phyloP scores from a whole-genome alignment of 345 rosid species.

The Lepidium didymum region DNA sequence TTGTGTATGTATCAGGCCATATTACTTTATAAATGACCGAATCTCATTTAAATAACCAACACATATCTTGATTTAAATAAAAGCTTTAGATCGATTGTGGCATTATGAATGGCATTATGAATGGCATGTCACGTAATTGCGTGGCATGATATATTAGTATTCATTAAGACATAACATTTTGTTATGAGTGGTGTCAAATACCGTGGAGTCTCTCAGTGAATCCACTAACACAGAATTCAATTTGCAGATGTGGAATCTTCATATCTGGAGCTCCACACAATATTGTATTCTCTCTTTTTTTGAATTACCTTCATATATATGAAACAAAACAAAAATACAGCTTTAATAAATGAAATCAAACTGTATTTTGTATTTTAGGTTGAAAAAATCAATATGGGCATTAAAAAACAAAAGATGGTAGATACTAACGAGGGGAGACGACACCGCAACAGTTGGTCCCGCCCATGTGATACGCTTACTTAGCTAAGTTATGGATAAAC shows the following conservation, averaged over 20 bases:
- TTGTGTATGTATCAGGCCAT: background rate
- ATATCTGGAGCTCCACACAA: background rate
- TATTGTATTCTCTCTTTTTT: background rate
- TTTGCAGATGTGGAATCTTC: slow-evolving; percentile 8
- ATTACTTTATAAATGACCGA: background rate
- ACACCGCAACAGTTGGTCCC: slow-evolving; percentile 11
- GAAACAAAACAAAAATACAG: background rate
- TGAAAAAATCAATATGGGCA: background rate
- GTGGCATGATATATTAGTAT: background rate
- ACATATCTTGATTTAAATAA: background rate
- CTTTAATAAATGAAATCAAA: background rate
- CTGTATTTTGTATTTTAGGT: too few relatives aligned
- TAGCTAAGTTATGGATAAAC: slow-evolving; percentile 17
- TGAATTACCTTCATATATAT: background rate
- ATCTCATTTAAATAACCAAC: background rate
- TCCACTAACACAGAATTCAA: slow-evolving; percentile 1
- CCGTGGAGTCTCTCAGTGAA: slow-evolving; percentile 17
- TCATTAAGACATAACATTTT: background rate
- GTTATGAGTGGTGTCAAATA: background rate
- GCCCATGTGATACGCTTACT: slow-evolving; percentile 19
- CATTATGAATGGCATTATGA: background rate
- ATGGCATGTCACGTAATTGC: background rate
- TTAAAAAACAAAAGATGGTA: background rate
- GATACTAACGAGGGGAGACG: slow-evolving; percentile 6
- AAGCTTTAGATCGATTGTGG: background rate